Evolutionary conservation across 805 yeast species (phyloP), one percentile per base, ranked within the genome.

Genomic region (Myxozyma kluyveri): DNA sequence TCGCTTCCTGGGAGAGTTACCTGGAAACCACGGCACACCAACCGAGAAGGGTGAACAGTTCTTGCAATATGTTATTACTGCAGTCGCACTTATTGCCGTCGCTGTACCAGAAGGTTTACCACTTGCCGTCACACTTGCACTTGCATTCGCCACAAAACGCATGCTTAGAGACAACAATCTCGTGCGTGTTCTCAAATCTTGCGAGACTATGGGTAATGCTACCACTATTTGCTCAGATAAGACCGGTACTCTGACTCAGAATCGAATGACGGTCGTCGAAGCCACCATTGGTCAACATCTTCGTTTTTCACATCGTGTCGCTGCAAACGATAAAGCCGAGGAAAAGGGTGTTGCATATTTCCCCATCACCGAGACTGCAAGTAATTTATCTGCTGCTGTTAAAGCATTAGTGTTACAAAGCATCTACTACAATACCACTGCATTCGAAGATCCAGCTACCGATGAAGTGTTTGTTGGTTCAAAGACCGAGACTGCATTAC

Each of bases 91-190:
- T 61, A 82, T 93, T 26, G 99, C 91, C 14, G 99, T 93, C 45
- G 99, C 99, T 0, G 96, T 93, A n/a, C 99, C 99, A 2, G 99
- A 93, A 71, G 99, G 99, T 56, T 77, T 93, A 51, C 99, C 99
- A 1, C 75, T 93, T 50, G 99, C 99, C 1, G 99, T 93, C 17
- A 93, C 99, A 0, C 75, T 93, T 42, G 96, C 99, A 0, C 75
- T 93, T 60, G 99, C 99, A 0, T 93, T 93, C 74, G 99, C 99
- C 1, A 93, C 99, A 1, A 90, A 96, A 7, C 80, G 98, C 70
- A 93, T 93, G 99, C 89, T 96, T 19, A 86, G 86, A 67, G 96
- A 93, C 68, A 95, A 95, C 58, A 91, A 91, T 67, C 75, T 93
- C 63, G 99, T 93, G n/a, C 82, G 99, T 63, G 95, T 88, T 7